Conservation (phyloP, 306 rosid genomes). For the Citrullus amarus region DNA sequence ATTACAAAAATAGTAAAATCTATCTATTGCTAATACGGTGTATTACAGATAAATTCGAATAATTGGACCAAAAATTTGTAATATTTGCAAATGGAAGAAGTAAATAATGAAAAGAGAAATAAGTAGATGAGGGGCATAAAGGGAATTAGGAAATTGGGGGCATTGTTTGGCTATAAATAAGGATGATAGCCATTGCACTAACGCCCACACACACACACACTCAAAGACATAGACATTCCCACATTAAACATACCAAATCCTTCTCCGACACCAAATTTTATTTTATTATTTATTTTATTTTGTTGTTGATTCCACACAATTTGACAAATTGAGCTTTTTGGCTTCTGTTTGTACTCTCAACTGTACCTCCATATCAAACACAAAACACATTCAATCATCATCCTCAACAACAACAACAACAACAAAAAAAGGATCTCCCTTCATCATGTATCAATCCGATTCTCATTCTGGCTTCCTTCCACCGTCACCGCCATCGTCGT, state of each 20-base stretch:
- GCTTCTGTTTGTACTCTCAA: neutral
- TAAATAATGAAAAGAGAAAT: neutral
- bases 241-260: neutral
- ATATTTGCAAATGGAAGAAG: too few relatives aligned
- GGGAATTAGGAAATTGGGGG: neutral
- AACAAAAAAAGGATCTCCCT: neutral
- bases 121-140: neutral
- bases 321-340: slow-evolving; percentile 7
- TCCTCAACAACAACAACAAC: neutral
- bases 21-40: too few relatives aligned
- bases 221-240: neutral
- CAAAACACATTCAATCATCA: too few relatives aligned
- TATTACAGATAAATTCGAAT: too few relatives aligned
- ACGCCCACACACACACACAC: neutral
- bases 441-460: neutral
- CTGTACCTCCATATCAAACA: neutral
- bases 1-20: too few relatives aligned
- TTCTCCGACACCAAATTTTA: neutral
- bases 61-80: too few relatives aligned
- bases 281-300: too few relatives aligned
- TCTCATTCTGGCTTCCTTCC: neutral
- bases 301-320: neutral
- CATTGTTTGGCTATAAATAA: neutral
- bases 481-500: neutral
- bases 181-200: neutral